phyloP scores from a whole-genome alignment of 192 early-diverging fungal species.

The Coemansia sp. region DNA sequence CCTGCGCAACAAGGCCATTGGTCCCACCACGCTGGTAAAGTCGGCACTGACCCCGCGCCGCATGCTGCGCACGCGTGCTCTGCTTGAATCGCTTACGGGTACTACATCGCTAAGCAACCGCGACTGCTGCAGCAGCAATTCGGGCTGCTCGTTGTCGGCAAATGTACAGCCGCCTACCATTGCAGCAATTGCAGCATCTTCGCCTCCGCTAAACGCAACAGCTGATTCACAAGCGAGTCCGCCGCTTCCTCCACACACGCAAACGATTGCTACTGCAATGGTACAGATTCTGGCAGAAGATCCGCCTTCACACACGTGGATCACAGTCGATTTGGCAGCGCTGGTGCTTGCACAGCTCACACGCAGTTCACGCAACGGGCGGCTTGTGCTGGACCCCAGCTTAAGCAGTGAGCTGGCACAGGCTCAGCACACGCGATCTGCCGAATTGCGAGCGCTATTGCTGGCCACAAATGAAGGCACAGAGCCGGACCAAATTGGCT shows the following conservation, averaged over 20 bases:
- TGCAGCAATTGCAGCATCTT: slow-evolving; percentile 1
- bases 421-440: slow-evolving; percentile 27
- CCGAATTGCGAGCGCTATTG: slow-evolving; percentile 41
- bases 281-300: slow-evolving; percentile 36
- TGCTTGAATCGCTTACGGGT: slow-evolving; percentile 48
- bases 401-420: slow-evolving; percentile 19
- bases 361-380: slow-evolving; percentile 10
- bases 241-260: slow-evolving; percentile 24
- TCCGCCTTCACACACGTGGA: slow-evolving; percentile 30
- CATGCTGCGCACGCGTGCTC: slow-evolving; percentile 44
- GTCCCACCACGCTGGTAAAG: slow-evolving; percentile 40
- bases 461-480: slow-evolving; percentile 1
- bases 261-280: slow-evolving; percentile 24
- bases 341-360: slow-evolving; percentile 31
- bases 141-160: not conserved
- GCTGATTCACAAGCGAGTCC: not conserved
- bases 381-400: slow-evolving; percentile 17
- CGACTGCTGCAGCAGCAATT: slow-evolving; percentile 30
- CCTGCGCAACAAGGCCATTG: slow-evolving; percentile 50
- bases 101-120: slow-evolving; percentile 2
- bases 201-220: not conserved
- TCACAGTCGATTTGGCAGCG: slow-evolving; percentile 32
- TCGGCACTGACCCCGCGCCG: slow-evolving; percentile 46
- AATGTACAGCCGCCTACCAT: not conserved
- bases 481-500: not conserved